Percentiles rank a stretch among this genome's conserved stretches.
Evolutionary conservation across 805 yeast genomes (phyloP).

Genomic region (Sungouiella blattae): DNA sequence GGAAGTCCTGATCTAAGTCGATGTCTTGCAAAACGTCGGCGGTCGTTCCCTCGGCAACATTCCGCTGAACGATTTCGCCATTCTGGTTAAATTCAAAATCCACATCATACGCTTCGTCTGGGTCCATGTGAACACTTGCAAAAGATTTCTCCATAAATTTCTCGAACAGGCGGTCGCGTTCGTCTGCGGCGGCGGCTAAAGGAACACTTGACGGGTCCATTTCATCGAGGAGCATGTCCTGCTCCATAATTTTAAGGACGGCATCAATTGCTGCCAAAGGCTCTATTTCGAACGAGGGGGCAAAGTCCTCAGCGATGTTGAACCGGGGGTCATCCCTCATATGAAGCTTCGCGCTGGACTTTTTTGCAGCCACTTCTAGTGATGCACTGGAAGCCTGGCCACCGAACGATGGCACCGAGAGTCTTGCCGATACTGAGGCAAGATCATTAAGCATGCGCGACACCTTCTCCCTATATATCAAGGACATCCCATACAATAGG

Average conservation of each 20-base stretch:
- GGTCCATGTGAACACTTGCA: slow-evolving; percentile 8
- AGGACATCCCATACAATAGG: slow-evolving; percentile 46
- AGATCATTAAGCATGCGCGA: slow-evolving; percentile 41
- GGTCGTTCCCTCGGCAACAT: background rate
- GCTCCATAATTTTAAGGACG: background rate
- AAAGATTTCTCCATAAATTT: slow-evolving; percentile 14
- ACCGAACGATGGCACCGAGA: slow-evolving; percentile 1
- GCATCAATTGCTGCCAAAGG: background rate
- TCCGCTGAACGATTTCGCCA: slow-evolving; percentile 16
- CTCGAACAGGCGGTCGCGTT: slow-evolving; percentile 11
- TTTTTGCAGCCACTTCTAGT: background rate
- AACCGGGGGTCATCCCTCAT: slow-evolving; percentile 25
- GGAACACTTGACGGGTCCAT: background rate
- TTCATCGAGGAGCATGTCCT: background rate
- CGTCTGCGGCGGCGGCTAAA: slow-evolving; percentile 5
- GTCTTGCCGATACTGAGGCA: slow-evolving; percentile 10
- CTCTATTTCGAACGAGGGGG: background rate
- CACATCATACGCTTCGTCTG: slow-evolving; percentile 9
- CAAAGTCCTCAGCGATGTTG: slow-evolving; percentile 12
- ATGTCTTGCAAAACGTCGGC: slow-evolving; percentile 6
- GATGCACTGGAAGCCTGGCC: background rate
- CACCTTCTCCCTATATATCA: slow-evolving; percentile 48
- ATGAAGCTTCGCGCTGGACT: background rate
- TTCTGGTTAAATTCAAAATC: slow-evolving; percentile 21
- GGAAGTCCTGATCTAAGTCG: slow-evolving; percentile 12